phyloP scores from a whole-genome alignment of 1,139 yeast genomes.

The Pneumocystis jirovecii region DNA sequence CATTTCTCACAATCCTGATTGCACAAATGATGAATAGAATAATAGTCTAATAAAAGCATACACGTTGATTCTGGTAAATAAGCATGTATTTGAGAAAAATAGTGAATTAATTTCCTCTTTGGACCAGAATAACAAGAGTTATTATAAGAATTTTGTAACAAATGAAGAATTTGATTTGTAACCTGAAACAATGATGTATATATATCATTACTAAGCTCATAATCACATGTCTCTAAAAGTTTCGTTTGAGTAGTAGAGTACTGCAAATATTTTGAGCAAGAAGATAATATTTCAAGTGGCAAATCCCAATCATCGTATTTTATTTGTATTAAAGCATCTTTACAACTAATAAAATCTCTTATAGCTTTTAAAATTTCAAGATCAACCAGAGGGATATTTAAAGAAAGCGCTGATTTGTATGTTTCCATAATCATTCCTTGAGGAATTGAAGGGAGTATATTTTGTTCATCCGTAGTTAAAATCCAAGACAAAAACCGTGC shows the following conservation, averaged over 20 bases:
- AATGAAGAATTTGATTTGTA: not conserved
- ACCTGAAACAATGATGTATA: not conserved
- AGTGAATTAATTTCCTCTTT: constrained; percentile 31
- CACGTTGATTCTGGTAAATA: constrained; percentile 29
- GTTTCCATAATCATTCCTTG: not conserved
- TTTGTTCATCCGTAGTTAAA: not conserved
- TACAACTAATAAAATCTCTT: constrained; percentile 5
- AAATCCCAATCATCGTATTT: constrained; percentile 10
- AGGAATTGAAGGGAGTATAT: not conserved
- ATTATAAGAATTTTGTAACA: constrained; percentile 6
- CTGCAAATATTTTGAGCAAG: constrained; percentile 3
- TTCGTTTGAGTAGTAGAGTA: not conserved
- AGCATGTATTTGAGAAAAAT: constrained; percentile 31
- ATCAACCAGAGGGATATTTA: not conserved
- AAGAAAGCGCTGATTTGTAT: not conserved
- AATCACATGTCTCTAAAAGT: not conserved
- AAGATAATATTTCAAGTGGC: constrained; percentile 6
- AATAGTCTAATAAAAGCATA: constrained; percentile 33
- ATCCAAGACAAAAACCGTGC: constrained; percentile 11
- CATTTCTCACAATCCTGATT: constrained; percentile 41
- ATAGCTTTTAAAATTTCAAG: constrained; percentile 6
- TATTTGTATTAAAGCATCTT: constrained; percentile 1
- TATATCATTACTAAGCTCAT: not conserved
- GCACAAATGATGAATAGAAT: constrained; percentile 33
- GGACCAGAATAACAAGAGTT: constrained; percentile 29